phyloP scores from a whole-genome alignment of 495 filamentous ascomycete genomes.

The Diplogelasinospora grovesii region DNA sequence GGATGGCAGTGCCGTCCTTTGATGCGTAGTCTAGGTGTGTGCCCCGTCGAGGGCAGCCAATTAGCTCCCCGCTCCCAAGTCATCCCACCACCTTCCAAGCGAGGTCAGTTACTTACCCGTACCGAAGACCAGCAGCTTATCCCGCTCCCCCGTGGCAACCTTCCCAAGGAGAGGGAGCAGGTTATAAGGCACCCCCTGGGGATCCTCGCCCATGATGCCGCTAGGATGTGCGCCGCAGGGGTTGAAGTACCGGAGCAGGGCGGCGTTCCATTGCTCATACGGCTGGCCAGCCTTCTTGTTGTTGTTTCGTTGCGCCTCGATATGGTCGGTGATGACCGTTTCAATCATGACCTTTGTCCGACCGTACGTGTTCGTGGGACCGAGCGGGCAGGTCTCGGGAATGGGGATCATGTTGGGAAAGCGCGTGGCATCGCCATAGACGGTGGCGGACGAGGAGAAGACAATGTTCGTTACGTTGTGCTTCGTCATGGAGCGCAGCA shows the following conservation, averaged over 20 bases:
- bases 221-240: slow-evolving; percentile 90
- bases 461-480: slow-evolving; percentile 94
- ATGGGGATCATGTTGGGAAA: slow-evolving; percentile 98
- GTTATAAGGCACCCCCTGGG: slow-evolving; percentile 93
- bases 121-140: slow-evolving; percentile 91
- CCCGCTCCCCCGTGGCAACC: slow-evolving; percentile 89
- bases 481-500: slow-evolving; percentile 79
- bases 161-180: slow-evolving; percentile 89
- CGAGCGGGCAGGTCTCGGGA: slow-evolving; percentile 91
- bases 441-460: slow-evolving; percentile 92
- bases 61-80: no score
- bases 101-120: slow-evolving; percentile 55
- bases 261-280: slow-evolving; percentile 82
- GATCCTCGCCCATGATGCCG: slow-evolving; percentile 98
- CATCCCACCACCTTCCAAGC: no score
- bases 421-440: slow-evolving; percentile 96
- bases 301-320: slow-evolving; percentile 81
- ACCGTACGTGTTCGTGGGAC: slow-evolving; percentile 95
- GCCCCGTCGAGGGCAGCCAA: no score
- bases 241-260: slow-evolving; percentile 95
- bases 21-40: slow-evolving; percentile 94
- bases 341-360: slow-evolving; percentile 92
- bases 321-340: slow-evolving; percentile 80
- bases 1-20: slow-evolving; percentile 69
- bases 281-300: slow-evolving; percentile 70